phyloP scores from a whole-genome alignment of 768 basidiomycete species.

The Boletales sp. region DNA sequence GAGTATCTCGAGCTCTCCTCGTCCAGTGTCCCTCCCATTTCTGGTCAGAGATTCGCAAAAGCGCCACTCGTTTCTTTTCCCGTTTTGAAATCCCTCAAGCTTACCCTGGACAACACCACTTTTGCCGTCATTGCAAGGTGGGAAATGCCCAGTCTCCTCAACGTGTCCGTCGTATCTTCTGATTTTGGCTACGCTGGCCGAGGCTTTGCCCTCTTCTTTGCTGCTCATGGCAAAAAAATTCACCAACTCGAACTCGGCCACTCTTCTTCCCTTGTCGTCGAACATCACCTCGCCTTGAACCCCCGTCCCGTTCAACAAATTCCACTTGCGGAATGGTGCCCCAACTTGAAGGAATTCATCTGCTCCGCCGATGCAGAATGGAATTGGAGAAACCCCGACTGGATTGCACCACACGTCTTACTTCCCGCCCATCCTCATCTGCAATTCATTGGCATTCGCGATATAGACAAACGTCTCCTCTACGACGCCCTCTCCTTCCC shows the following conservation, averaged over 20 bases:
- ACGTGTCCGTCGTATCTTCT: constrained; percentile 65
- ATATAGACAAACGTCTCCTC: constrained; percentile 59
- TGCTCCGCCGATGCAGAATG: constrained; percentile 77
- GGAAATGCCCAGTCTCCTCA: constrained; percentile 59
- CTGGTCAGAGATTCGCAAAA: constrained; percentile 23
- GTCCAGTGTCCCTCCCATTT: constrained; percentile 44
- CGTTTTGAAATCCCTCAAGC: constrained; percentile 62
- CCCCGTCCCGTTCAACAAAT: constrained; percentile 35
- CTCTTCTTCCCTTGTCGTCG: constrained; percentile 61
- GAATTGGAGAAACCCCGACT: constrained; percentile 77
- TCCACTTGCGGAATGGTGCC: constrained; percentile 65
- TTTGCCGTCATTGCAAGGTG: constrained; percentile 64
- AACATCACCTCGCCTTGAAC: constrained; percentile 57
- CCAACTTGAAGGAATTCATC: constrained; percentile 65
- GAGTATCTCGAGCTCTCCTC: constrained; percentile 70
- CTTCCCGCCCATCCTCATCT: constrained; percentile 61
- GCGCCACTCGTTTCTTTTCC: constrained; percentile 44
- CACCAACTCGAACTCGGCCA: constrained; percentile 71
- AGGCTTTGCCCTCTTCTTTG: constrained; percentile 66
- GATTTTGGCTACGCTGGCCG: constrained; percentile 68
- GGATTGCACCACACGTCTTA: constrained; percentile 75
- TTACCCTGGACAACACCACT: constrained; percentile 68
- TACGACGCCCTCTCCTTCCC: constrained; percentile 39
- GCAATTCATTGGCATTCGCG: constrained; percentile 67
- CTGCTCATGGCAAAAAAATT: constrained; percentile 59